Conservation (phyloP, 495 filamentous ascomycete genomes). For the Pseudoneurospora amorphoporcata region DNA sequence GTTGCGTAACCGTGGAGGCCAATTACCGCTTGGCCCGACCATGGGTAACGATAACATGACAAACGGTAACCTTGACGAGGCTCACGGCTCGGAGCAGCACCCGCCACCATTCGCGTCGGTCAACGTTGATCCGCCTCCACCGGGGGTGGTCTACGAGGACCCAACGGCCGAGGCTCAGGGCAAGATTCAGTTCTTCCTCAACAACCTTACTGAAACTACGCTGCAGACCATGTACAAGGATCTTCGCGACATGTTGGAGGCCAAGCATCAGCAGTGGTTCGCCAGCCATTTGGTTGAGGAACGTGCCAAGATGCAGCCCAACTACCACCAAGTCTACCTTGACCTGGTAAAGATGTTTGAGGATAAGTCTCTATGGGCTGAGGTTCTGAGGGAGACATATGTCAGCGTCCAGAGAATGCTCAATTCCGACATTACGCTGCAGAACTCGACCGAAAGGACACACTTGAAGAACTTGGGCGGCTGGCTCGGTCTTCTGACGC, state of each 20-base stretch:
- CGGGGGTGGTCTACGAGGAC: constrained; percentile 56
- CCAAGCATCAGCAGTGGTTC: constrained; percentile 89
- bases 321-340: constrained; percentile 87
- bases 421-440: constrained; percentile 77
- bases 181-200: constrained; percentile 89
- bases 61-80: constrained; percentile 60
- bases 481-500: constrained; percentile 89
- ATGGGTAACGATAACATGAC: constrained; percentile 26
- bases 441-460: constrained; percentile 65
- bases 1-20: constrained; percentile 30
- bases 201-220: constrained; percentile 88
- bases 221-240: constrained; percentile 71
- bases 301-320: constrained; percentile 91
- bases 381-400: constrained; percentile 91
- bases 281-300: constrained; percentile 92
- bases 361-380: constrained; percentile 66
- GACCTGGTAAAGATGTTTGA: constrained; percentile 78
- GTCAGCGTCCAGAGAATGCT: constrained; percentile 72
- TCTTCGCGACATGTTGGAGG: constrained; percentile 64
- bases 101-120: constrained; percentile 60
- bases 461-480: constrained; percentile 85
- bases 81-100: constrained; percentile 40
- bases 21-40: constrained; percentile 6
- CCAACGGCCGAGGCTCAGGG: constrained; percentile 78
- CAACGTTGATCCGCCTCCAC: constrained; percentile 56